Base-by-base conservation (phyloP, 1,284 basidiomycete genomes). In the Heterobasidion occidentale region DNA sequence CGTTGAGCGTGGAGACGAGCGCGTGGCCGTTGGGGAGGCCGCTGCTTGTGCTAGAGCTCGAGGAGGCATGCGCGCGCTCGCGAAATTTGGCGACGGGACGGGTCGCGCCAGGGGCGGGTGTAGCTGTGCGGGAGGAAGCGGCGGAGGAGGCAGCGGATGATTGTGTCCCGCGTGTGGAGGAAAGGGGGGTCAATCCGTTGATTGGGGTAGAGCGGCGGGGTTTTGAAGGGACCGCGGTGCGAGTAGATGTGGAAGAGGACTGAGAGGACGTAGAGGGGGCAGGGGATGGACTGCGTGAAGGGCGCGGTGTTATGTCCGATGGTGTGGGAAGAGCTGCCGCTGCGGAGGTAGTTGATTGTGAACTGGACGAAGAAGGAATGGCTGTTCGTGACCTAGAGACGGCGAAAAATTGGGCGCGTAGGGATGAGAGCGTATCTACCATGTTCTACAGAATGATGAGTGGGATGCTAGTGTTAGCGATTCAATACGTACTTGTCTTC, bases 31-130 rank as follows among this genome's bases (percentile, higher is more conserved):
- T 47, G 12, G 36, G 38, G 8, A 17, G 9, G 53, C n/a, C 34
- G 33, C 47, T 27, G 12, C 33, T 45, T 7, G 17, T 51, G 50
- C 15, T 49, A 12, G 20, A 45, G 55, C 47, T 54, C 36, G 52
- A 44, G 9, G 46, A 19, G 44, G 45, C 7, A n/a, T 48, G 35
- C 36, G 52, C 46, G 27, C 17, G 46, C 14, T 12, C 48, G 15
- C 38, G 69, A 62, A 38, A 71, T 68, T 27, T 64, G 59, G 56
- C 61, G 55, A 65, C n/a, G 65, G 75, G 36, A 64, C 62, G 9
- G 77, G 79, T 11, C 74, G 76, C 15, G 78, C 68, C 11, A 77
- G 81, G 2, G 79, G 82, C 53, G 66, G 71, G 7, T 72, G 63
- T 46, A 73, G 69, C 42, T 63, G 74, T 51, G 66, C 71, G 61